Base-by-base conservation (phyloP, 2,329 filamentous ascomycete genomes). In the Cucurbitaria berberidis region DNA sequence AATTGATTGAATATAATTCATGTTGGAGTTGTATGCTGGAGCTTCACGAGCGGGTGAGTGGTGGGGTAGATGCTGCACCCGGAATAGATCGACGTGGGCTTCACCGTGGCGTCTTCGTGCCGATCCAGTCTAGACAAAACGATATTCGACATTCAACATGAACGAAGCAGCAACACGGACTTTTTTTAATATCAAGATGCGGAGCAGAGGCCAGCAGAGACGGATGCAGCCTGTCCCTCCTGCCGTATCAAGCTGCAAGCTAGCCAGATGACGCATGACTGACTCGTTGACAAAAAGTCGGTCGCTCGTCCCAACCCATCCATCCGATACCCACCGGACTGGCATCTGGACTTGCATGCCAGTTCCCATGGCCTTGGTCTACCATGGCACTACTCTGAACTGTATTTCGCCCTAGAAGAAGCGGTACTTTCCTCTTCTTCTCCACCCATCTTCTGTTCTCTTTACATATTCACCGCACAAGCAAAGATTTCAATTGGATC, bases 261-360 rank as follows among this genome's bases (percentile, higher is more conserved):
- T 55, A 53, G 53, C 49, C 48, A 16, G 38, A 56, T 66, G 53
- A 59, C 53, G 55, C 44, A 59, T 57, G 51, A 56, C 26, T 38
- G 34, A 38, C 19, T 61, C 63, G 63, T 59, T 46, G 38, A 53
- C n/a, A n/a, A n/a, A 36, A 55, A 29, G 35, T 55, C 60, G 60
- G 61, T 51, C 53, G 50, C 47, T 55, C 51, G 45, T 32, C 57
- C 43, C 52, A 51, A 54, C 34, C n/a, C 45, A 44, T 32, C 51
- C 48, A 49, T 51, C 48, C 44, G 24, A 54, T 53, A 24, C 45
- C 60, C 53, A 7, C 29, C 26, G 26, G 26, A 6, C 10, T n/a
- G 9, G 51, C 51, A 53, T 36, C 45, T 53, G 42, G n/a, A 32
- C 41, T 36, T 48, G 50, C 49, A 58, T 49, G 54, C 61, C 52